Evolutionary conservation across 345 rosid species (phyloP), one percentile per base, ranked within the genome.

Genomic region (Citrus reticulata): DNA sequence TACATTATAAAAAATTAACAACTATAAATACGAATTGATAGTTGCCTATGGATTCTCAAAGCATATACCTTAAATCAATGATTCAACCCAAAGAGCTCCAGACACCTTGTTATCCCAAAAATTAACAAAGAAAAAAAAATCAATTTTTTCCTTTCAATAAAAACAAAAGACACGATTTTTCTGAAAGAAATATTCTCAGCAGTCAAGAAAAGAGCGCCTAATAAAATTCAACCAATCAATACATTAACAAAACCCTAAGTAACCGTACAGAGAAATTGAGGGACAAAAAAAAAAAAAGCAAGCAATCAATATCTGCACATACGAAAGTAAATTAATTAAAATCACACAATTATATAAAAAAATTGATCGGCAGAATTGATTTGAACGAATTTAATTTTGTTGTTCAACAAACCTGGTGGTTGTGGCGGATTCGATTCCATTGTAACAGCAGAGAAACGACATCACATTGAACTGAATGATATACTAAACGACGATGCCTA

Each of bases 361-460:
- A 60, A 30, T 64, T 13, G 32, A 5, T 46, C 17, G 5, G 51
- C 17, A 13, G 16, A 46, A 46, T 46, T 42, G 49, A 42, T 42
- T 11, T 42, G 16, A 42, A 42, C 49, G 49, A 42, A 42, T 11
- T 42, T 42, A 11, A 42, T 68, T 68, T 34, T 24, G 8, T 7
- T 3, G 2, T 49, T 70, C 2, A 34, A 58, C 66, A 61, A 24
- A 73, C 77, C 77, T 73, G 57, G 17, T 24, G 57, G 25, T 17
- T 39, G 77, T 37, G 57, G 77, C 16, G 57, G 77, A 2, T 25
- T 60, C 19, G 77, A 73, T 2, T 25, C 77, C 77, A 73, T 73
- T 2, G 37, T 49, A 59, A 73, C 25, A 17, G 77, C 77, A 60
- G 25, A 60, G 68, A 60, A 32, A 57, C 32, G 19, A 8, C 55